Percentiles rank a stretch among this genome's conserved stretches.
Conservation (phyloP, 345 rosid genomes). For the Citrus unshiu region DNA sequence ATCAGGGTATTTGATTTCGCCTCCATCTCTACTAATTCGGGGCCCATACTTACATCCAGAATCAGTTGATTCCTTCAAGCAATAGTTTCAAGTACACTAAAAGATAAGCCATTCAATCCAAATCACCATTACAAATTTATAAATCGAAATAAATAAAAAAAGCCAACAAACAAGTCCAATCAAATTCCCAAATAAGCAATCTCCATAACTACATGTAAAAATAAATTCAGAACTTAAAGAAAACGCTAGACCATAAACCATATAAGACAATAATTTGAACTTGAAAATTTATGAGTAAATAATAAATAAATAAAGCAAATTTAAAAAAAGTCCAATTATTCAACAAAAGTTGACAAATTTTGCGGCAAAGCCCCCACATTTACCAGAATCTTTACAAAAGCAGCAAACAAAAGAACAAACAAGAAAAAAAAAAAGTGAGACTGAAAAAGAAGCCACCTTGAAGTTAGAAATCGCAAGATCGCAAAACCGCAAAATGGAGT, state of each 20-base stretch:
- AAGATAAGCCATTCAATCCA: background rate
- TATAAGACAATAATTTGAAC: background rate
- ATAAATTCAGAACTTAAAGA: background rate
- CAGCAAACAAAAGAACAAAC: background rate
- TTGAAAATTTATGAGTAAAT: background rate
- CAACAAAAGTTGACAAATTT: background rate
- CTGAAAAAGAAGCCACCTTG: background rate
- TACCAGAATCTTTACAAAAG: background rate
- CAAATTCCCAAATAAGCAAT: background rate
- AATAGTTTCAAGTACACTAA: background rate
- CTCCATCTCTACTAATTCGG: conserved; percentile 42
- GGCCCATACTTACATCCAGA: conserved; percentile 25
- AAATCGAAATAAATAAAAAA: background rate
- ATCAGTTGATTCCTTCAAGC: conserved; percentile 1
- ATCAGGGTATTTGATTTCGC: background rate
- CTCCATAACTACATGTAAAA: background rate
- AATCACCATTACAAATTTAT: background rate
- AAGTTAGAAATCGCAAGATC: background rate
- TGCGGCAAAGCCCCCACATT: background rate
- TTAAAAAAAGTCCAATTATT: background rate
- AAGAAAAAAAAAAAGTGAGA: background rate
- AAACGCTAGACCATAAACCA: conserved; percentile 18
- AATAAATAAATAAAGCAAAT: background rate
- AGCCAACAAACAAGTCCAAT: background rate
- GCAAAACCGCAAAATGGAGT: background rate